Base-by-base conservation (phyloP, 2,329 filamentous ascomycete genomes). In the Chrysoporthe deuterocubensis region DNA sequence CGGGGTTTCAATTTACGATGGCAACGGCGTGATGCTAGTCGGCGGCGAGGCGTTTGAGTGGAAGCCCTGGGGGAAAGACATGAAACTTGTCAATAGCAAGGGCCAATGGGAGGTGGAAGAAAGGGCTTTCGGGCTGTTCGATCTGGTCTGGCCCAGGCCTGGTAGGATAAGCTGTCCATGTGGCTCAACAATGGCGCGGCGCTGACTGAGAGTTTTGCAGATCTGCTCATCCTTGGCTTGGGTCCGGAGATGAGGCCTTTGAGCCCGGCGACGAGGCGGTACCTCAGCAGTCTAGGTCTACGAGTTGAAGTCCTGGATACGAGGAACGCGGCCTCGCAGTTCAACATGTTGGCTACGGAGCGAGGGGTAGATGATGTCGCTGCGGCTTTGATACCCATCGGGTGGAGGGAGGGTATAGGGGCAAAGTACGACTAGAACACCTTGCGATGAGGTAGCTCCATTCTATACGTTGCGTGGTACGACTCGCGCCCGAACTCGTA, bases 341-440 rank as follows among this genome's bases (percentile, higher is more conserved):
- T 96, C 79, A 99, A 99, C 76, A 78, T 99, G 74, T 81, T 99
- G 65, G 95, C 94, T n/a, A 98, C 94, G 21, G 96, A 99, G 81
- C 84, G 96, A 63, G 95, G 96, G 1, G 89, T 96, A 6, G 85
- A 89, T 26, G 91, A 95, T 74, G 89, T 98, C 70, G 95, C 94
- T 40, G 95, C 93, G 2, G 95, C 94, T 11, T 77, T 99, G 79
- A 87, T 98, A 78, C 94, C 94, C 0, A 85, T 96, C 64, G 94
- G 93, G 2, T 96, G 93, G 92, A 87, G 84, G 73, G 90, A 92
- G 68, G 85, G 85, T 1, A 71, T 81, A 37, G 84, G 84, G 2
- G 82, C 81, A 60, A 73, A 65, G 46, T 68, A 63, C 58, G 57
- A 69, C 44, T 69, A 62, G 37, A 58, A 43, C 37, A 32, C 18